phyloP scores from a whole-genome alignment of 2,329 filamentous ascomycete species.

The Arthrobotrys iridis region DNA sequence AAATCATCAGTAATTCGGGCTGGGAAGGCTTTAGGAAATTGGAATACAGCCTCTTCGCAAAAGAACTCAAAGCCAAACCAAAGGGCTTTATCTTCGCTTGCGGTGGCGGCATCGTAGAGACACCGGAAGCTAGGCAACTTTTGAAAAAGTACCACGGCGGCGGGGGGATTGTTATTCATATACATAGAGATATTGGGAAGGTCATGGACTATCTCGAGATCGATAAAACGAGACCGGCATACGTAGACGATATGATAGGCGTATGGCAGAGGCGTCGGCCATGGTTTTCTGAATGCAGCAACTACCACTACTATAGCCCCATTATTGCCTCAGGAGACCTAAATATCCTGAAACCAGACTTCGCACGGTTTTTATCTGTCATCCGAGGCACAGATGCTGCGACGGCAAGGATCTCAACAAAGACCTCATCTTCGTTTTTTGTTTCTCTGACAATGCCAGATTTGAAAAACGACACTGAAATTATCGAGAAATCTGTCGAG shows the following conservation, averaged over 20 bases:
- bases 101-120: conserved; percentile 92
- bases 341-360: conserved; percentile 71
- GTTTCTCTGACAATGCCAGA: conserved; percentile 87
- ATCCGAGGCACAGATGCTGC: conserved; percentile 73
- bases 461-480: conserved; percentile 64
- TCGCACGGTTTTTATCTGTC: conserved; percentile 75
- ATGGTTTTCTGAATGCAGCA: conserved; percentile 93
- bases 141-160: conserved; percentile 76
- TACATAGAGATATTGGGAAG: conserved; percentile 86
- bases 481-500: conserved; percentile 75
- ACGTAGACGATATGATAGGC: conserved; percentile 88
- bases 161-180: conserved; percentile 84
- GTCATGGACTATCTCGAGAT: conserved; percentile 87
- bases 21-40: conserved; percentile 89
- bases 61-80: conserved; percentile 77
- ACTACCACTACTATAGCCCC: conserved; percentile 90
- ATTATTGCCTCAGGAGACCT: conserved; percentile 67
- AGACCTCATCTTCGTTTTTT: conserved; percentile 83
- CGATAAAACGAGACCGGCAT: conserved; percentile 91
- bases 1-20: conserved; percentile 79
- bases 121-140: conserved; percentile 78
- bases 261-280: conserved; percentile 90
- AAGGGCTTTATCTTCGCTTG: conserved; percentile 87
- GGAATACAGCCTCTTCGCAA: conserved; percentile 78
- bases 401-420: conserved; percentile 69